Evolutionary conservation across 1,139 yeast genomes (phyloP), one percentile per base, ranked within the genome.

Genomic region (Scheffersomyces titani): DNA sequence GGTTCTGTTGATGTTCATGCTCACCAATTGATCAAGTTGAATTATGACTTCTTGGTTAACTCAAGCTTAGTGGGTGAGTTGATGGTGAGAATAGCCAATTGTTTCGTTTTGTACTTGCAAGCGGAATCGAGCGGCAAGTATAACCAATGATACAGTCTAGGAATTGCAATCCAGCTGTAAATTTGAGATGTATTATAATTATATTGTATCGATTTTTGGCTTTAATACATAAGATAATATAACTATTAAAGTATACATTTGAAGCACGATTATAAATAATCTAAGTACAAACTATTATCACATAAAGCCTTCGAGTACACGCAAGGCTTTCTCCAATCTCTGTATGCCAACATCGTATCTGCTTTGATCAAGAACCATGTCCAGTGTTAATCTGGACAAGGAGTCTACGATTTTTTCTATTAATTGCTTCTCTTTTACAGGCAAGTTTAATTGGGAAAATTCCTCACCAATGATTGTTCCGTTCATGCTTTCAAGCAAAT

Each of bases 361-460:
- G 45, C 84, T 85, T 49, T 90, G 90, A 70, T 93, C 97, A 55
- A 90, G 72, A 55, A 91, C 88, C 90, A 93, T 92, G 69, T 92
- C 97, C 57, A 93, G 90, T 3, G 97, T 91, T 59, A 93, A 81
- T 64, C 96, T 80, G 21, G 96, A 88, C 57, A 93, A 77, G 1
- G 96, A 88, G 66, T 92, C 97, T 5, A 93, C 90, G 52, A 93
- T 85, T 71, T 91, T 88, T 68, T 92, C 97, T 53, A 93, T 80
- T 54, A 92, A 77, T 63, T 86, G 89, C 63, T 90, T 89, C 69
- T 92, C 97, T 60, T 88, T 88, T 0, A 83, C 74, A 3, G 96
- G 93, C 59, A 92, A 79, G 52, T 90, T 90, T 59, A 92, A 74
- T 57, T 85, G 86, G 52, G 87, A 85, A 67, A 92, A 89, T 63